Percentiles rank a stretch among this genome's conserved stretches.
These are phyloP conservation scores for Nasturtium officinale DNA, from an alignment of 345 rosid species.

Conservation along the genomic window DNA sequence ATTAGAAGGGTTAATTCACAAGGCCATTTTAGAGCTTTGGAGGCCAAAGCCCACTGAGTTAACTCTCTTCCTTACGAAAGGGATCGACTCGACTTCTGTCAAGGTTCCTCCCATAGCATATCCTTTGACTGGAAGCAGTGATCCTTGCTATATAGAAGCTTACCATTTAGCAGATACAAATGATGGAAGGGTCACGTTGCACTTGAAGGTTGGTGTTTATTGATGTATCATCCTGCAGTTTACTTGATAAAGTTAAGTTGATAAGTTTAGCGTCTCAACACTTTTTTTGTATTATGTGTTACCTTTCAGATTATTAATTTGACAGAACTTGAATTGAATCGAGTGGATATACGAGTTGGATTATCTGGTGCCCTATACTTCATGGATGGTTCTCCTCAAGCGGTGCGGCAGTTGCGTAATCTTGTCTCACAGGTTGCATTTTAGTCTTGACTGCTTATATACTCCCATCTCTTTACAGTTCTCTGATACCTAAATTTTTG, in stretches of 20 bases:
- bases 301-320: conserved; percentile 77
- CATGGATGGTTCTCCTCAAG: conserved; percentile 98
- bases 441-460: conserved; percentile 25
- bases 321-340: conserved; percentile 89
- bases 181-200: conserved; percentile 92
- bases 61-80: conserved; percentile 76
- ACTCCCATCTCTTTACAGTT: conserved; percentile 13
- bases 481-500: not conserved
- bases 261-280: conserved; percentile 4
- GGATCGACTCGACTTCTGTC: conserved; percentile 67
- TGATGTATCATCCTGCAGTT: conserved; percentile 19
- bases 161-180: conserved; percentile 95
- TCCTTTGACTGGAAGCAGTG: conserved; percentile 92
- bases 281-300: conserved; percentile 14
- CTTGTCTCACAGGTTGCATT: conserved; percentile 89
- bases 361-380: conserved; percentile 86
- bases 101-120: conserved; percentile 79
- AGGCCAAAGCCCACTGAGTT: conserved; percentile 92
- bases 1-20: conserved; percentile 92
- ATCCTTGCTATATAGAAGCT: conserved; percentile 95
- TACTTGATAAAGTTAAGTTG: conserved; percentile 27
- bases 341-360: conserved; percentile 95
- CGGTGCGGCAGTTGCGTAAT: conserved; percentile 86
- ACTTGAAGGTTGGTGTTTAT: conserved; percentile 67
- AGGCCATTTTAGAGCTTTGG: conserved; percentile 98